Evolutionary conservation across 2,329 filamentous ascomycete species (phyloP), one percentile per base, ranked within the genome.

Genomic region (Lomentospora prolificans): DNA sequence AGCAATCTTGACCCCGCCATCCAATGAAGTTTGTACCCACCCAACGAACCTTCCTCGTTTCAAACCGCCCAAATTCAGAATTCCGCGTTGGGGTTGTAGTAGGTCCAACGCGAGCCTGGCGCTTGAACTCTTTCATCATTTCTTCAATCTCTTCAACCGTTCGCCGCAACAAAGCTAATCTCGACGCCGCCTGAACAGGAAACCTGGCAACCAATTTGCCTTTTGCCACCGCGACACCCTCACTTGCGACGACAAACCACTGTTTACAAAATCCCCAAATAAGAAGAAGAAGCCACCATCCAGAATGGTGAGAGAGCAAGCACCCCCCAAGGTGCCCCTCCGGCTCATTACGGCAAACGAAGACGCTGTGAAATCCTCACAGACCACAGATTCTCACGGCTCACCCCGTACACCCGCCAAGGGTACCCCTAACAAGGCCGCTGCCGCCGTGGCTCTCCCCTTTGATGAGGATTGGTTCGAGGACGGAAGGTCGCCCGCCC

Each of bases 261-360:
- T 57, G 19, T 61, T 60, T 28, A 17, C 48, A 8, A 60, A 50
- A 46, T 57, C 46, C 3, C 46, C 56, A 3, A 28, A 10, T 17
- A 51, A 50, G n/a, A 28, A 31, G 25, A 51, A 54, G 46, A 22
- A 28, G 22, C 31, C 31, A 5, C 53, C n/a, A 10, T 48, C 14
- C 25, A 58, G 46, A 31, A 78, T 78, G 76, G 77, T 71, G 61
- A 75, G 70, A 64, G 77, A 71, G 69, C 74, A 65, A 61, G 75
- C 63, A 63, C 76, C 65, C 58, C 73, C 69, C 59, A 76, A 70
- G 72, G 70, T 63, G 65, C 74, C 68, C 33, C 65, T 63, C 64
- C 74, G 63, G 63, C 69, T 76, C 17, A 65, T 65, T 50, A 64
- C 64, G n/a, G 63, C 63, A 25, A 69, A 65, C 57, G 61, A 65